Conservation (phyloP, 2,329 filamentous ascomycete genomes). For the Beauveria bassiana region DNA sequence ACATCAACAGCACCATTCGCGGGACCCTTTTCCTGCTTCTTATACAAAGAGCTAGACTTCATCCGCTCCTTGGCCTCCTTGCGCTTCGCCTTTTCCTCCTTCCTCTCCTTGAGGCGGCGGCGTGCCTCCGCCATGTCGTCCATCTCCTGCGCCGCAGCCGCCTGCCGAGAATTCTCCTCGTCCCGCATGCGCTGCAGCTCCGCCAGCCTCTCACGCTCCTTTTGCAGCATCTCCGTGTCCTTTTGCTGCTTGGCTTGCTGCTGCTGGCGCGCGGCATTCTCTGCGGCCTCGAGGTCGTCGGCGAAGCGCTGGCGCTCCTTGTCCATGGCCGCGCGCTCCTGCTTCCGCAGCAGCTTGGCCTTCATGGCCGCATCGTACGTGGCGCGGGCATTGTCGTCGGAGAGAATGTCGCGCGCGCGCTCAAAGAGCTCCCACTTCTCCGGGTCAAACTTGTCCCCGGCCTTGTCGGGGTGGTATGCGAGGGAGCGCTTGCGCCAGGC, state of each 20-base stretch:
- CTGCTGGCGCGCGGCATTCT: slow-evolving; percentile 56
- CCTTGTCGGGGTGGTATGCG: slow-evolving; percentile 93
- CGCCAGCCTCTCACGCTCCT: slow-evolving; percentile 28
- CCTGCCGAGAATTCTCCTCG: slow-evolving; percentile 28
- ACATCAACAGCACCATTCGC: slow-evolving; percentile 28
- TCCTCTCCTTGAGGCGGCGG: slow-evolving; percentile 31
- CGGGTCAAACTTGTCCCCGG: slow-evolving; percentile 64
- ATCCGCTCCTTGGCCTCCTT: slow-evolving; percentile 30
- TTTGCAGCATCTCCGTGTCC: slow-evolving; percentile 27
- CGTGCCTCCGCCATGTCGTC: slow-evolving; percentile 30
- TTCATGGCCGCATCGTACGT: slow-evolving; percentile 73
- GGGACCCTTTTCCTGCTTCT: slow-evolving; percentile 19
- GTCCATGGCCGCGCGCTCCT: slow-evolving; percentile 66
- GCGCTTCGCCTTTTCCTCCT: slow-evolving; percentile 31
- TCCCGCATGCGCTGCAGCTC: slow-evolving; percentile 31
- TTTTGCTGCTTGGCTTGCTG: slow-evolving; percentile 39
- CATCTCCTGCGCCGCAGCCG: slow-evolving; percentile 30
- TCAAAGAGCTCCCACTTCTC: slow-evolving; percentile 80
- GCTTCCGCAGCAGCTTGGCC: slow-evolving; percentile 60
- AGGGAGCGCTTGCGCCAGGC: slow-evolving; percentile 79
- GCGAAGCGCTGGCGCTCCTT: slow-evolving; percentile 67
- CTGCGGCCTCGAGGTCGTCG: slow-evolving; percentile 76
- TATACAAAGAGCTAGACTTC: slow-evolving; percentile 19
- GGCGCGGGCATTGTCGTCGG: slow-evolving; percentile 59
- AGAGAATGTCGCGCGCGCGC: slow-evolving; percentile 78